Conservation (phyloP, 2,329 filamentous ascomycete species). For the Pyrenochaeta sp. region DNA sequence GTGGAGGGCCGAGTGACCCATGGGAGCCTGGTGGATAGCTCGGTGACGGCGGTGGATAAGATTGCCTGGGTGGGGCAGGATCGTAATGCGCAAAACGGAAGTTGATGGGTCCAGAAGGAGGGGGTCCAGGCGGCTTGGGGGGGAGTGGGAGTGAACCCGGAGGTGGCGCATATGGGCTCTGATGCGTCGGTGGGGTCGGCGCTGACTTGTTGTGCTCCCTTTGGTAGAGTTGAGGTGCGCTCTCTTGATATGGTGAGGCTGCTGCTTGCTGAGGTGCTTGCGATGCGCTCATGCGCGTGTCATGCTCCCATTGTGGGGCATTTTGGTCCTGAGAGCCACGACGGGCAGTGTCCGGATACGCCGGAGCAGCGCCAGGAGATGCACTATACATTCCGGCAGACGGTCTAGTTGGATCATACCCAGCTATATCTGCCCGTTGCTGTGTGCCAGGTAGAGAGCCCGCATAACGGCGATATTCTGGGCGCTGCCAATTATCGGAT, state of each 20-base stretch:
- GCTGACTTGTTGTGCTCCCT: slow-evolving; percentile 30
- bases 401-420: slow-evolving; percentile 35
- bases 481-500: slow-evolving; percentile 8
- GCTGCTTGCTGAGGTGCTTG: slow-evolving; percentile 34
- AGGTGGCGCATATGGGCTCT: slow-evolving; percentile 44
- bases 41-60: slow-evolving; percentile 34
- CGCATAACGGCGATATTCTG: slow-evolving; percentile 3
- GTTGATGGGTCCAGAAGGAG: slow-evolving; percentile 36
- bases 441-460: slow-evolving; percentile 11
- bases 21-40: slow-evolving; percentile 31
- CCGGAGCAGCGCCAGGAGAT: slow-evolving; percentile 26
- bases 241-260: slow-evolving; percentile 34
- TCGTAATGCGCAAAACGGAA: slow-evolving; percentile 49
- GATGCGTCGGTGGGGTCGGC: slow-evolving; percentile 33
- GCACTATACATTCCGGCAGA: slow-evolving; percentile 33
- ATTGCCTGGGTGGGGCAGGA: slow-evolving; percentile 35
- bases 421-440: slow-evolving; percentile 27
- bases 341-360: slow-evolving; percentile 26
- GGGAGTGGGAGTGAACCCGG: slow-evolving; percentile 32
- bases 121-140: slow-evolving; percentile 41
- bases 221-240: slow-evolving; percentile 34
- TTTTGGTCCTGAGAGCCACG: slow-evolving; percentile 38
- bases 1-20: slow-evolving; percentile 26
- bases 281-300: slow-evolving; percentile 39
- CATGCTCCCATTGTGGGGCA: slow-evolving; percentile 35